These are phyloP conservation scores for Metarhizium guizhouense DNA, from an alignment of 2,329 filamentous ascomycete species.

Conservation along the genomic window DNA sequence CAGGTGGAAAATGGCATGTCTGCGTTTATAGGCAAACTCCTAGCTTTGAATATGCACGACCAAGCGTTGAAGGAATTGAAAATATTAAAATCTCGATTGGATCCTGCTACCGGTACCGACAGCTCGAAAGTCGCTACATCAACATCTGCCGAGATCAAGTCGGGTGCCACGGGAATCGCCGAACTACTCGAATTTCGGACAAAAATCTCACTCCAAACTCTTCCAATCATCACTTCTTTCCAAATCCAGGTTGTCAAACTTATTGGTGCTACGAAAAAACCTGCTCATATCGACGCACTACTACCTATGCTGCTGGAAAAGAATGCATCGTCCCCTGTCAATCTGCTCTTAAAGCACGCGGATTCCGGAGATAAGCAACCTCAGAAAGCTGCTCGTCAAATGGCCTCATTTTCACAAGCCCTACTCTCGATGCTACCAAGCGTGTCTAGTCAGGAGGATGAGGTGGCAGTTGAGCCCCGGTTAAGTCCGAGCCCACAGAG, in stretches of 20 bases:
- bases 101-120: constrained; percentile 23
- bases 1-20: constrained; percentile 69
- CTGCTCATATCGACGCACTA: constrained; percentile 47
- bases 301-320: constrained; percentile 45
- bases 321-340: constrained; percentile 47
- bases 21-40: constrained; percentile 56
- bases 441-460: constrained; percentile 55
- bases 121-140: constrained; percentile 23
- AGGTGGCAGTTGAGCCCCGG: constrained; percentile 40
- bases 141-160: constrained; percentile 20
- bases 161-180: constrained; percentile 30
- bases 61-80: constrained; percentile 61
- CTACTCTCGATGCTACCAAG: constrained; percentile 59
- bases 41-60: constrained; percentile 56
- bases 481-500: constrained; percentile 46
- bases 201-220: constrained; percentile 31
- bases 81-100: constrained; percentile 54
- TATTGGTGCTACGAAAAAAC: constrained; percentile 50
- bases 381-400: constrained; percentile 52
- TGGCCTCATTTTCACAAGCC: constrained; percentile 57
- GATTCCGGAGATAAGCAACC: constrained; percentile 34
- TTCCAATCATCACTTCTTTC: constrained; percentile 49
- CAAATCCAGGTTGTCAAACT: constrained; percentile 59
- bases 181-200: constrained; percentile 55
- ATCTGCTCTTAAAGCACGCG: constrained; percentile 42